These are phyloP conservation scores for Carex parvula DNA, from an alignment of 176 grass and related monocot genomes.

Conservation along the genomic window DNA sequence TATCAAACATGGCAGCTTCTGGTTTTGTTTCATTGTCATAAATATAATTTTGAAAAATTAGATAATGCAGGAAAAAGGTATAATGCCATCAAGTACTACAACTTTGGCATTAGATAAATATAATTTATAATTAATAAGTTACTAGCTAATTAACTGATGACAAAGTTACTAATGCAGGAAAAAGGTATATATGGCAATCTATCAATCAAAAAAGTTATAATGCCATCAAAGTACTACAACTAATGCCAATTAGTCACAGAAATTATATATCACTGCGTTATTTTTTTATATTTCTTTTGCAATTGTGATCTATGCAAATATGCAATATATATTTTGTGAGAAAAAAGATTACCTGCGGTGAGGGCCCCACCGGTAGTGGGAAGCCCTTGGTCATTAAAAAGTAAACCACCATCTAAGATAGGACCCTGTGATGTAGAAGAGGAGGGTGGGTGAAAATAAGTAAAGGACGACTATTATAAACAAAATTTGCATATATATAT, in stretches of 20 bases:
- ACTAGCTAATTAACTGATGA: neutral
- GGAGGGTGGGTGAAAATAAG: neutral
- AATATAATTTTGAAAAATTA: neutral
- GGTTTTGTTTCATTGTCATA: neutral
- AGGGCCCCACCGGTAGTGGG: neutral
- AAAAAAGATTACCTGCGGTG: neutral
- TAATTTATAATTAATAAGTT: neutral
- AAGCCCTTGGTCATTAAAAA: neutral
- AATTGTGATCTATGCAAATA: neutral
- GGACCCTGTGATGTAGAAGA: neutral
- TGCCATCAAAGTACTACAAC: neutral
- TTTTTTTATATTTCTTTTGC: neutral
- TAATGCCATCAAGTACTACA: too few relatives aligned
- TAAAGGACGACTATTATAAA: neutral
- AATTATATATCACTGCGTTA: neutral
- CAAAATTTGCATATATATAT: neutral
- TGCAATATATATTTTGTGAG: neutral
- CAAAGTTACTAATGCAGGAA: neutral
- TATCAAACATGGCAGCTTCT: conserved; percentile 46
- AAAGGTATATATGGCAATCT: neutral
- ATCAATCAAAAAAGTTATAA: neutral
- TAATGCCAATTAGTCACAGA: neutral
- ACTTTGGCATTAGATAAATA: too few relatives aligned
- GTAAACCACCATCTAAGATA: neutral
- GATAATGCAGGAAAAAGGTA: too few relatives aligned